A percentile compares a stretch with the other conserved stretches of the same genome.
Evolutionary conservation across 441 rosid genomes (phyloP).

Genomic region (Kokia cookei): DNA sequence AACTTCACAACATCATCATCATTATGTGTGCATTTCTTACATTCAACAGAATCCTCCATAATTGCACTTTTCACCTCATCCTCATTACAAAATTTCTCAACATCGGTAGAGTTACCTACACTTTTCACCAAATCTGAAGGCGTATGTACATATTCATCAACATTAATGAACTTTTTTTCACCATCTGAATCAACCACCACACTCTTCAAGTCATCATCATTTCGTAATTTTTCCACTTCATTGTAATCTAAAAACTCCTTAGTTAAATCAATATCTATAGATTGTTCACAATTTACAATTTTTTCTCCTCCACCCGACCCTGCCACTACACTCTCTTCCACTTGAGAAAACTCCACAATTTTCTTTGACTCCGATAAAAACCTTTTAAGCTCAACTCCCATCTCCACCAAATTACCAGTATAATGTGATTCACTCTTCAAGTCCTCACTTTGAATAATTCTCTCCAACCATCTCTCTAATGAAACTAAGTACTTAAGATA

Average conservation of each 20-base stretch:
- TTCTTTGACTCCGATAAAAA: slow-evolving; percentile 29
- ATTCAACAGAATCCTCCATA: slow-evolving; percentile 18
- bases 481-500: slow-evolving; percentile 48
- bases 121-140: neutral
- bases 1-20: slow-evolving; percentile 5
- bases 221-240: slow-evolving; percentile 17
- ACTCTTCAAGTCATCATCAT: slow-evolving; percentile 19
- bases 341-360: slow-evolving; percentile 14
- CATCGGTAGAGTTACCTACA: neutral
- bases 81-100: neutral
- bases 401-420: slow-evolving; percentile 17
- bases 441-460: slow-evolving; percentile 22
- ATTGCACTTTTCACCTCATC: neutral
- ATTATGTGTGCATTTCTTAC: slow-evolving; percentile 8
- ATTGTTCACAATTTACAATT: slow-evolving; percentile 17
- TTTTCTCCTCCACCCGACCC: slow-evolving; percentile 20
- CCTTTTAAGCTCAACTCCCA: slow-evolving; percentile 28
- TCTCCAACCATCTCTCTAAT: slow-evolving; percentile 44
- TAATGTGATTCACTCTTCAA: neutral
- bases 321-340: slow-evolving; percentile 17
- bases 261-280: slow-evolving; percentile 13
- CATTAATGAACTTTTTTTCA: slow-evolving; percentile 17
- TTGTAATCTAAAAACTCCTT: slow-evolving; percentile 17
- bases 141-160: slow-evolving; percentile 11
- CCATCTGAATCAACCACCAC: slow-evolving; percentile 15